Percentiles rank a stretch among this genome's conserved stretches.
Conservation (phyloP, 139 green algal genomes). For the Monoraphidium neglectum region DNA sequence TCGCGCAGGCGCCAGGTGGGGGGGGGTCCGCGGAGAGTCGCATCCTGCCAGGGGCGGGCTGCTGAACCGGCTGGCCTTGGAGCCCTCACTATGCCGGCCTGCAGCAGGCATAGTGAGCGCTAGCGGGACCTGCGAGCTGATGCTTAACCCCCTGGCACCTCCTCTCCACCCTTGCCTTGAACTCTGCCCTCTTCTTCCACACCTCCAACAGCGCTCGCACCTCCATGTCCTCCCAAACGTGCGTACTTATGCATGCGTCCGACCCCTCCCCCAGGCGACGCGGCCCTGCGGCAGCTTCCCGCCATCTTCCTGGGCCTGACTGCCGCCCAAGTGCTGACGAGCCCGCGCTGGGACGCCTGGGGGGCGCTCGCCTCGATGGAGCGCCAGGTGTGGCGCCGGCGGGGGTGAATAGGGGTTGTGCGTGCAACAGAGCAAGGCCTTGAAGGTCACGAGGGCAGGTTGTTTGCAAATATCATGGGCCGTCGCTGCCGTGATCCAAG, state of each 20-base stretch:
- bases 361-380: constrained; percentile 40
- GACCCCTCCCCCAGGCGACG: background rate
- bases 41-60: background rate
- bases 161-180: no score
- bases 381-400: constrained; percentile 44
- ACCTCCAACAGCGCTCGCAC: background rate
- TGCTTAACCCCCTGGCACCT: no score
- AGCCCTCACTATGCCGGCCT: no score
- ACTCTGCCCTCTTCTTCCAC: no score
- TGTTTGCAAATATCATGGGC: no score
- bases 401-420: no score
- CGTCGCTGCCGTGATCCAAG: no score
- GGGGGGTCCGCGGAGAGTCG: background rate
- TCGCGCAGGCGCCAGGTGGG: constrained; percentile 36
- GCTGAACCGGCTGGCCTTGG: background rate
- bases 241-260: background rate
- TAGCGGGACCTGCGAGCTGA: no score
- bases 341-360: constrained; percentile 26
- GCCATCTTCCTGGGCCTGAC: constrained; percentile 49
- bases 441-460: no score
- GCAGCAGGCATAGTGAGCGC: no score
- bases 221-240: background rate
- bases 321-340: constrained; percentile 35
- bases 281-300: constrained; percentile 35
- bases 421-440: no score